These are phyloP conservation scores for Leptographium lundbergii DNA, from an alignment of 2,329 filamentous ascomycete genomes.

Conservation along the genomic window DNA sequence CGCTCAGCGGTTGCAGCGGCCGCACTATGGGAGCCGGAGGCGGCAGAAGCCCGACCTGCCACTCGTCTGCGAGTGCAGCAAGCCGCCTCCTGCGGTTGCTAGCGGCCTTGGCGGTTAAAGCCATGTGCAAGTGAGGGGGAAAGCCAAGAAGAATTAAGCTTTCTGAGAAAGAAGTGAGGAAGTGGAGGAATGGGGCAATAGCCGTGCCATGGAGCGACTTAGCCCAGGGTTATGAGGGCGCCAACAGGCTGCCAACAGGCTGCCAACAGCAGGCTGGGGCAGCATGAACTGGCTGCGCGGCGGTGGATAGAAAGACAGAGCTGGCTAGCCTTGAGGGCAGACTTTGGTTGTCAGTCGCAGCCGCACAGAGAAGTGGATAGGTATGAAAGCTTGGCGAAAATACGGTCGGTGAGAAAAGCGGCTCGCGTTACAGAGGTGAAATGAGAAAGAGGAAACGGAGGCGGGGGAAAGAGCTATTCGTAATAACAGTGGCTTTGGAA, in stretches of 20 bases:
- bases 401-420: no score
- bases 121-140: conserved; percentile 1
- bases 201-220: background rate
- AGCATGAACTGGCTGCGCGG: background rate
- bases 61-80: conserved; percentile 35
- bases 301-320: background rate
- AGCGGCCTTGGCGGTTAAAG: conserved; percentile 1
- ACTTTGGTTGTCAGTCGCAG: background rate
- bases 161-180: background rate
- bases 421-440: no score
- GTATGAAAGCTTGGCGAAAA: no score
- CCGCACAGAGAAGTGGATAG: background rate
- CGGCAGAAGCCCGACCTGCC: conserved; percentile 29
- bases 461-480: background rate
- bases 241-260: background rate
- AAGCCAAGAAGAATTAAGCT: background rate
- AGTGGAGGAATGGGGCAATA: background rate
- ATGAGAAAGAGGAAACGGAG: no score
- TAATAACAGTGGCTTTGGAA: background rate
- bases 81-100: conserved; percentile 34
- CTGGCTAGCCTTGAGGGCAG: background rate
- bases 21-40: conserved; percentile 26
- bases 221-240: background rate
- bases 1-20: conserved; percentile 25
- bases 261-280: background rate